These are phyloP conservation scores for Vaccinium myrtillus DNA, from an alignment of 148 eudicot genomes.

Conservation along the genomic window DNA sequence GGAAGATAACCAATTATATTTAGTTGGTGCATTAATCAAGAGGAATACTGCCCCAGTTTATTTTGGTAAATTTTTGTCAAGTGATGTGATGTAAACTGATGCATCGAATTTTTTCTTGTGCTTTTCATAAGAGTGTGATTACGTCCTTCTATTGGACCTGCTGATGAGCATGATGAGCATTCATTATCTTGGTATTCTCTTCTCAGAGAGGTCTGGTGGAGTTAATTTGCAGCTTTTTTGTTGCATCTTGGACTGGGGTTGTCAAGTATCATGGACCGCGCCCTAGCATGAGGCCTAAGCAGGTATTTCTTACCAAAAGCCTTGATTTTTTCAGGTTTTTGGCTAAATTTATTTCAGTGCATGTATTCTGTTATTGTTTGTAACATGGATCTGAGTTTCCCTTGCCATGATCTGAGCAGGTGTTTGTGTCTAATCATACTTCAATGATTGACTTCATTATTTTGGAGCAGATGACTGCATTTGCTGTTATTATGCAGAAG, in stretches of 20 bases:
- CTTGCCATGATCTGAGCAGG: slow-evolving; percentile 42
- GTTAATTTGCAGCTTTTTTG: slow-evolving; percentile 94
- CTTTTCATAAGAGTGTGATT: neutral
- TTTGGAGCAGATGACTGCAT: slow-evolving; percentile 99
- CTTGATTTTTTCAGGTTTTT: neutral
- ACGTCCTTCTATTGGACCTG: neutral
- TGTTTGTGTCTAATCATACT: slow-evolving; percentile 95
- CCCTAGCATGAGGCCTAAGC: slow-evolving; percentile 89
- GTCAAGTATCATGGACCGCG: slow-evolving; percentile 98
- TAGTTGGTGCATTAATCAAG: neutral
- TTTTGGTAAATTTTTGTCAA: neutral
- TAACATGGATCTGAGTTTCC: slow-evolving; percentile 4
- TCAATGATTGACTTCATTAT: slow-evolving; percentile 98
- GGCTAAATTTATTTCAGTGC: slow-evolving; percentile 1
- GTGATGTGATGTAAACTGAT: neutral
- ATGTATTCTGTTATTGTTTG: neutral
- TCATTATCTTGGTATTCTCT: slow-evolving; percentile 8
- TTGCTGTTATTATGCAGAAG: slow-evolving; percentile 99
- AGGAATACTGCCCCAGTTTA: neutral
- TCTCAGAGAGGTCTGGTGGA: slow-evolving; percentile 86
- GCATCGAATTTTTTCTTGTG: neutral
- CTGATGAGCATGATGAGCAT: slow-evolving; percentile 4
- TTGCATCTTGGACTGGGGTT: slow-evolving; percentile 99
- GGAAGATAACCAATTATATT: neutral
- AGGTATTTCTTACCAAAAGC: slow-evolving; percentile 37